Evolutionary conservation across 805 yeast species (phyloP).

Genomic region (Kluyveromyces lactis): DNA sequence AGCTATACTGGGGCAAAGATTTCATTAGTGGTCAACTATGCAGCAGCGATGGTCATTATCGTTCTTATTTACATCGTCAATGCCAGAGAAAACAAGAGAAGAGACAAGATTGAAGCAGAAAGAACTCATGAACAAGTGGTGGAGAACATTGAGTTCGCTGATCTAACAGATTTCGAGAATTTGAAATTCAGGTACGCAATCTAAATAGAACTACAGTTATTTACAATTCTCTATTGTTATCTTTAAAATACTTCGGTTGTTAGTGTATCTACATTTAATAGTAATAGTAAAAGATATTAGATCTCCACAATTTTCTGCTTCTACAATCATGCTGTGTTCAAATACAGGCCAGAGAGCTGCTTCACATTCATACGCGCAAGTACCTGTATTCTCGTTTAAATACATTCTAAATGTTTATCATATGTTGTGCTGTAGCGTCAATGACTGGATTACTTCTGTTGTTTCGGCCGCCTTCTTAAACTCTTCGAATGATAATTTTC

Average conservation of each 20-base stretch:
- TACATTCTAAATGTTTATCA: conserved; percentile 6
- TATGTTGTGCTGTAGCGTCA: conserved; percentile 42
- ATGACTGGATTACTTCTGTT: conserved; percentile 49
- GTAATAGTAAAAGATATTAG: no score
- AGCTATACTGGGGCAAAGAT: conserved; percentile 43
- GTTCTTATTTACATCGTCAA: conserved; percentile 22
- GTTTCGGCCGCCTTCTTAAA: conserved; percentile 57
- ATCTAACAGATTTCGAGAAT: conserved; percentile 39
- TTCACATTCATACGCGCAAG: no score
- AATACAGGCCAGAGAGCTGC: no score
- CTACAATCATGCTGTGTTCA: no score
- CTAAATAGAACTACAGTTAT: conserved; percentile 10
- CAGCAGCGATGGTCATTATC: conserved; percentile 29
- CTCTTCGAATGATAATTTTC: conserved; percentile 77
- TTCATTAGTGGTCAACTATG: conserved; percentile 38
- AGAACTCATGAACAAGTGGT: conserved; percentile 12
- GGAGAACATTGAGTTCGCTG: conserved; percentile 36
- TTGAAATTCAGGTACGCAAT: conserved; percentile 30
- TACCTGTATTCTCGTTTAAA: no score
- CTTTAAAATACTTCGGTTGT: no score
- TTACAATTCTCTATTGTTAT: no score
- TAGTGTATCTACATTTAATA: no score
- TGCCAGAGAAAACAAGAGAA: conserved; percentile 31
- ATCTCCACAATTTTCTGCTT: no score
- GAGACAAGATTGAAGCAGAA: conserved; percentile 27